phyloP scores from a whole-genome alignment of 371 early-diverging fungal species.

The Umbelopsis sp. region DNA sequence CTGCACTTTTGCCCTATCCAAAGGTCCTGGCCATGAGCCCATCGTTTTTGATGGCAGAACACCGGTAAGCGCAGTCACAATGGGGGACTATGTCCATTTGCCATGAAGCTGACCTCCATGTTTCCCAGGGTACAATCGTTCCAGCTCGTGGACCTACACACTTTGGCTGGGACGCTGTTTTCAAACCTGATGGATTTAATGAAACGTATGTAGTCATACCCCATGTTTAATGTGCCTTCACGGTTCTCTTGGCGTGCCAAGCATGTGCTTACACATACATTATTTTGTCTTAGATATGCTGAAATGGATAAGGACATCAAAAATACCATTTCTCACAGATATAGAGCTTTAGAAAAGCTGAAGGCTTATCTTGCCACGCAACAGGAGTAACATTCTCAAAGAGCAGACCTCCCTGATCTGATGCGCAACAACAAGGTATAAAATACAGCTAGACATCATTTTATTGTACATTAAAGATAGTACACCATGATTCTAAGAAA shows the following conservation, averaged over 20 bases:
- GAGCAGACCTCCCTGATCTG: neutral
- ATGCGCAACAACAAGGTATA: neutral
- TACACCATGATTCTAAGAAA: neutral
- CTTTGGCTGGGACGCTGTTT: conserved; percentile 98
- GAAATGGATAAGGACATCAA: conserved; percentile 85
- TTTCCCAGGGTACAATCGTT: conserved; percentile 82
- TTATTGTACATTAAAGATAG: conserved; percentile 2
- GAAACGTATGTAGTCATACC: conserved; percentile 52
- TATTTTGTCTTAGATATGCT: conserved; percentile 70
- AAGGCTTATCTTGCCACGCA: conserved; percentile 45
- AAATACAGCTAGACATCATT: neutral
- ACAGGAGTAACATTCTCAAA: neutral
- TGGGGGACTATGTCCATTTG: neutral
- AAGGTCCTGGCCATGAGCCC: conserved; percentile 84
- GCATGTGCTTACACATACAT: neutral
- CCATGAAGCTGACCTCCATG: neutral
- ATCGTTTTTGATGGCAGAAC: conserved; percentile 90
- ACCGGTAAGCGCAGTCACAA: conserved; percentile 42
- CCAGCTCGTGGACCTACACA: conserved; percentile 79
- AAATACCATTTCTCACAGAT: conserved; percentile 91
- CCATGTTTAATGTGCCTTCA: neutral
- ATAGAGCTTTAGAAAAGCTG: conserved; percentile 76
- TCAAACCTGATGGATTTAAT: conserved; percentile 84
- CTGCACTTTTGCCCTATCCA: conserved; percentile 89
- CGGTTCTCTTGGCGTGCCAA: conserved; percentile 11